These are phyloP conservation scores for Rhodomyrtus tomentosa DNA, from an alignment of 345 rosid genomes.

Conservation along the genomic window DNA sequence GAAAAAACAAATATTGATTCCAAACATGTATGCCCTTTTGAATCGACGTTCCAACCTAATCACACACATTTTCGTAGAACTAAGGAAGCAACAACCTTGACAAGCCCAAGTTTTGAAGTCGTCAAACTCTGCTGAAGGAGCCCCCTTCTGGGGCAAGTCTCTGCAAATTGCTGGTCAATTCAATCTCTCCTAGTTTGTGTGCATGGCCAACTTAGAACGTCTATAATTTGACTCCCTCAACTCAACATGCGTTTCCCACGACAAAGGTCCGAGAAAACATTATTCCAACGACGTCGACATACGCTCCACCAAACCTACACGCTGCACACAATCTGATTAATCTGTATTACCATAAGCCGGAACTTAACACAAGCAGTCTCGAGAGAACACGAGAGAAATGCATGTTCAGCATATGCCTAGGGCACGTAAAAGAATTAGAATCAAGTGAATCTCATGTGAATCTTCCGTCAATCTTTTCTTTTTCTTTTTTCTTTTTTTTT, in stretches of 20 bases:
- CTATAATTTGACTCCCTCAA: neutral
- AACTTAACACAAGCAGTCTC: neutral
- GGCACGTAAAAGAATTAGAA: neutral
- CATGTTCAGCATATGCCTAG: neutral
- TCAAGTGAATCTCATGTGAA: neutral
- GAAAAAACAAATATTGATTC: neutral
- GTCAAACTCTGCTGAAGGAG: neutral
- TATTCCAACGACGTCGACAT: neutral
- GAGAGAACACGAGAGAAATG: neutral
- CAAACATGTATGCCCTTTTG: neutral
- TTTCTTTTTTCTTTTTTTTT: too few species aligned
- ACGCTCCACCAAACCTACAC: neutral
- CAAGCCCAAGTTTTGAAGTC: neutral
- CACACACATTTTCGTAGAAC: neutral
- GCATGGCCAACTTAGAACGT: neutral
- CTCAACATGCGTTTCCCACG: neutral
- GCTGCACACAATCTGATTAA: neutral
- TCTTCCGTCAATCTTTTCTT: neutral
- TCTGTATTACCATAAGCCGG: too few species aligned
- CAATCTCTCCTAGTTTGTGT: neutral
- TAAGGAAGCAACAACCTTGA: neutral
- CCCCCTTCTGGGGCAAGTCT: neutral
- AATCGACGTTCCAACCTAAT: neutral
- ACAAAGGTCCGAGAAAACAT: neutral
- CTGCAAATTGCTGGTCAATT: neutral